Base-by-base conservation (phyloP, 495 filamentous ascomycete genomes). In the Penicillium antarcticum region DNA sequence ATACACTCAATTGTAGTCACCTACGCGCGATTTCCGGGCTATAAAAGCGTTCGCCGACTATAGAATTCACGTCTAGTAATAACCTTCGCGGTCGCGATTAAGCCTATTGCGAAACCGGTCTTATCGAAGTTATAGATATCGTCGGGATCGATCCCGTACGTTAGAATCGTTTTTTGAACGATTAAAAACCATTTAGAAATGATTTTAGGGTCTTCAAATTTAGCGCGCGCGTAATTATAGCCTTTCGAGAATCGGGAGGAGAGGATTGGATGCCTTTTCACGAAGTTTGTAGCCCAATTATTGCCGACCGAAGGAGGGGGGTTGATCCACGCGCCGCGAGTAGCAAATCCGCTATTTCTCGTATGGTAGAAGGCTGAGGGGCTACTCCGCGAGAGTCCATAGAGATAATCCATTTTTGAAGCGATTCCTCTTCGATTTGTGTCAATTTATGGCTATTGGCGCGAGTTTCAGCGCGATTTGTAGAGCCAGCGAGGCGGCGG, bases 291-390 rank as follows among this genome's bases (percentile, higher is more conserved):
- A 44, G 13, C 14, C 42, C 32, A 44, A 8, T 32, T 44, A 31
- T 44, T 5, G 11, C 12, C 5, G 4, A 35, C 23, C 40, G 19
- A 14, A 38, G 18, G 19, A 36, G 19, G 26, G n/a, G 34, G 9
- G 18, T 46, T 21, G 31, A 36, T 21, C 56, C 47, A 32, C 58
- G 43, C 29, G 43, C 32, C 40, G 38, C 16, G 14, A 63, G 62
- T 9, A 75, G 58, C 36, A 46, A 42, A 55, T 71, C 61, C 21
- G 66, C 69, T 52, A 74, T 76, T 63, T 75, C 67, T 68, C 56
- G 45, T 14, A 75, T n/a, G 3, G 10, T 43, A 54, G n/a, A 48
- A 42, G 41, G 41, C 12, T 6, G 13, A 9, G 23, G 41, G 8
- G 41, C 13, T 17, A 5, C 5, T 43, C 41, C 37, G 36, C 33